phyloP scores from a whole-genome alignment of 2,329 filamentous ascomycete species.

The Cordyceps javanica region DNA sequence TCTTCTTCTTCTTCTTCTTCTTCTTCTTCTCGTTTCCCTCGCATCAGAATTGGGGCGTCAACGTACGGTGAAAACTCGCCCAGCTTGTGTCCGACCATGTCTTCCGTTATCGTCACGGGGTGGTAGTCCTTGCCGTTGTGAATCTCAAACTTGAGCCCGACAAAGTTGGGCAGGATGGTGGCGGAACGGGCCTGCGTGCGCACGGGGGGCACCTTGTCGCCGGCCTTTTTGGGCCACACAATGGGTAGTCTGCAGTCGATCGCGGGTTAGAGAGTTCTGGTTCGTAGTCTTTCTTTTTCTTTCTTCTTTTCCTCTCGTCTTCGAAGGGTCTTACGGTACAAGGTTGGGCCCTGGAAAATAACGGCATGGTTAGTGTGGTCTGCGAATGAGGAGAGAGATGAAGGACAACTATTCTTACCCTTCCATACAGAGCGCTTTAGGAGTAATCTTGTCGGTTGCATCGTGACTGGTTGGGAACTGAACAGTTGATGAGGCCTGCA shows the following conservation, averaged over 20 bases:
- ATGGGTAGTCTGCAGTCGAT: slow-evolving; percentile 52
- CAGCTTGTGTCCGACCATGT: slow-evolving; percentile 94
- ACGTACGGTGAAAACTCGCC: slow-evolving; percentile 87
- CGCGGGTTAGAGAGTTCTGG: slow-evolving; percentile 10
- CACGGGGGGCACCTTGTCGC: slow-evolving; percentile 64
- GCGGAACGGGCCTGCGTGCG: slow-evolving; percentile 81
- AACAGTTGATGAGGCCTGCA: neutral
- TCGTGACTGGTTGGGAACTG: slow-evolving; percentile 30
- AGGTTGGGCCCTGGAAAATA: slow-evolving; percentile 43
- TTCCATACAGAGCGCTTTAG: slow-evolving; percentile 82
- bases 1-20: too few relatives aligned
- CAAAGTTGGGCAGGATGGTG: slow-evolving; percentile 87
- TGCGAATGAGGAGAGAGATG: neutral
- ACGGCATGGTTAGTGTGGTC: neutral
- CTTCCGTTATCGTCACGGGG: slow-evolving; percentile 79
- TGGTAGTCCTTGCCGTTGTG: slow-evolving; percentile 87
- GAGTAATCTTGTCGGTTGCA: slow-evolving; percentile 64
- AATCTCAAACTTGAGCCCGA: slow-evolving; percentile 81
- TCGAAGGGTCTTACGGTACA: slow-evolving; percentile 41
- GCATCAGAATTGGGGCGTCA: too few relatives aligned
- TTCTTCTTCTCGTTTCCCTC: too few relatives aligned
- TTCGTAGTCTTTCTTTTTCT: neutral
- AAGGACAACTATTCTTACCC: slow-evolving; percentile 44
- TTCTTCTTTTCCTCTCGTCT: too few relatives aligned
- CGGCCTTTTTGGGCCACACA: slow-evolving; percentile 48